These are phyloP conservation scores for Candida nitratophila DNA, from an alignment of 805 yeast genomes.

Conservation along the genomic window DNA sequence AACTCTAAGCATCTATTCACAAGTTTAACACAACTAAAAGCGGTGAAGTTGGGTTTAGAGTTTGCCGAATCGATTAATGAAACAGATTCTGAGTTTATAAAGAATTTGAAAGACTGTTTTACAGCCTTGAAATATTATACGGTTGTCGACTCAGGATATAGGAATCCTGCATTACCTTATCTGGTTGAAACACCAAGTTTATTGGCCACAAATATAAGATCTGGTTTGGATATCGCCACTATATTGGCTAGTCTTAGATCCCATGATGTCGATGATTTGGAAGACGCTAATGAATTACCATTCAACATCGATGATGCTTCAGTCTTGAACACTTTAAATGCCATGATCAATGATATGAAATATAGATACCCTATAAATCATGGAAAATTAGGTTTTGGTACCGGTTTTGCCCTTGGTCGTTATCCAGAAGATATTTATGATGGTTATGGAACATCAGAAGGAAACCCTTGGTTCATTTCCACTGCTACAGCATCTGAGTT, in stretches of 20 bases:
- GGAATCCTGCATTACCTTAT: constrained; percentile 37
- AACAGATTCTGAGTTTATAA: constrained; percentile 24
- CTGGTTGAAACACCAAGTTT: constrained; percentile 63
- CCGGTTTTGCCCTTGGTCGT: constrained; percentile 75
- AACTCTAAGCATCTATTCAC: constrained; percentile 75
- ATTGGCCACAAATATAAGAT: constrained; percentile 33
- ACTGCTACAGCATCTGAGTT: constrained; percentile 66
- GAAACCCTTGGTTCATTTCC: constrained; percentile 90
- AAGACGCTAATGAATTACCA: constrained; percentile 41
- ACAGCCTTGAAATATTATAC: constrained; percentile 32
- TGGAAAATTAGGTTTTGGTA: constrained; percentile 28
- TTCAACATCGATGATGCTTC: constrained; percentile 52
- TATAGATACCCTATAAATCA: constrained; percentile 73
- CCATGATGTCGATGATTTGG: constrained; percentile 32
- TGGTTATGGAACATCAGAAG: constrained; percentile 64
- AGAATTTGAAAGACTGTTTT: constrained; percentile 24
- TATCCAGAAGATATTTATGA: constrained; percentile 91
- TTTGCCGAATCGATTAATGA: constrained; percentile 27
- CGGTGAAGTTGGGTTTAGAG: constrained; percentile 50
- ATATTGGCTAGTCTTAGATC: constrained; percentile 43
- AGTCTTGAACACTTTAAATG: constrained; percentile 56
- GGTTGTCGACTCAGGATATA: constrained; percentile 33
- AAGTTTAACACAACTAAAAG: constrained; percentile 62
- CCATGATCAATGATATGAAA: constrained; percentile 62
- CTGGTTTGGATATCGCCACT: constrained; percentile 77